Evolutionary conservation across 257 asterid genomes (phyloP), one percentile per base, ranked within the genome.

Genomic region (Cordia subcordata): DNA sequence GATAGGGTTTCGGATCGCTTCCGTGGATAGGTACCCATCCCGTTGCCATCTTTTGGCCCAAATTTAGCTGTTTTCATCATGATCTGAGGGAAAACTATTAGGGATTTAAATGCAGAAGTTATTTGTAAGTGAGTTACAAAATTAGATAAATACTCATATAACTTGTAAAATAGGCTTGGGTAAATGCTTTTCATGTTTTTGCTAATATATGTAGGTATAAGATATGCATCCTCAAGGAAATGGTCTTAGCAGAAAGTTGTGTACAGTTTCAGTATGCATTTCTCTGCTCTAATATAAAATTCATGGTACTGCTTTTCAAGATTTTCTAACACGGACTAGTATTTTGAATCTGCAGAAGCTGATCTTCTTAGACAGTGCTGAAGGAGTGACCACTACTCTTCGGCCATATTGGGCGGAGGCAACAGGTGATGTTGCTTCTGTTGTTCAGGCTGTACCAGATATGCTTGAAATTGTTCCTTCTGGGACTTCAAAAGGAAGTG

Each of bases 361-460:
- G 74, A 60, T 93, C 66, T 93, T 93, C 83, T 77, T 93, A 60
- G 97, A 86, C 84, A 88, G 78, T 39, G 64, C 77, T 47, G 96
- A 86, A 69, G 96, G 96, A 78, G 95, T 93, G 40, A 70, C 88
- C 9, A 46, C 78, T 47, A 72, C 80, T 45, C 56, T 93, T 67
- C 87, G 99, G 53, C 99, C 99, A 21, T 84, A 84, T 69, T 93
- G 99, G 99, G 87, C 62, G 27, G 86, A 81, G 82, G 95, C 96
- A 54, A 71, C 70, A 18, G 82, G 70, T 16, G 95, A 75, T 64
- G 85, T 70, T 63, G 99, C 95, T 33, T 82, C 95, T 60, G 95
- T 93, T 56, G 96, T 93, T 71, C 99, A 93, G 81, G 99, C 99
- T 64, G 80, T 73, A 61, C 79, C 94, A 0, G 97, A 93, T 77